phyloP scores from a whole-genome alignment of 1,284 basidiomycete genomes.

The Fomitopsis betulina region DNA sequence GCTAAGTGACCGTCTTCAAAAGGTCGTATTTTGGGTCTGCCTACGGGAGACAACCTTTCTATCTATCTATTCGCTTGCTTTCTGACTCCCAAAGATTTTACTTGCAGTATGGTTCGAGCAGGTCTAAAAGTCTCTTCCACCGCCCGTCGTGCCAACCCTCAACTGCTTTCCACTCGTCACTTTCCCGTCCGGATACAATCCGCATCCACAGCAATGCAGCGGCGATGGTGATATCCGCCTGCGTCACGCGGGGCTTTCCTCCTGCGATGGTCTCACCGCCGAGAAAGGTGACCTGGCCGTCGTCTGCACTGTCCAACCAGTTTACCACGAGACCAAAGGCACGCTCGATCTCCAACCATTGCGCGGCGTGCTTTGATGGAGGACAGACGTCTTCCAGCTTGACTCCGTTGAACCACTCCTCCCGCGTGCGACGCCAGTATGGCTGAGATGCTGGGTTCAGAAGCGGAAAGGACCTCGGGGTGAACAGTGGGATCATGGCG shows the following conservation, averaged over 20 bases:
- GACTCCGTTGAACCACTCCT: constrained; percentile 4
- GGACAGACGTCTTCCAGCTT: constrained; percentile 19
- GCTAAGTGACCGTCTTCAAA: no score
- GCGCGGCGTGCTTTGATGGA: constrained; percentile 9
- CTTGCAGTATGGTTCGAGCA: constrained; percentile 2
- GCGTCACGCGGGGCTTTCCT: background rate
- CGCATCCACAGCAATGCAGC: constrained; percentile 11
- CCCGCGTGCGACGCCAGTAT: constrained; percentile 21
- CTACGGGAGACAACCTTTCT: no score
- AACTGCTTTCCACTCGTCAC: constrained; percentile 4
- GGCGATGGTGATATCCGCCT: constrained; percentile 15
- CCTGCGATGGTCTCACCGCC: constrained; percentile 1
- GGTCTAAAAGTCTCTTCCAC: constrained; percentile 5
- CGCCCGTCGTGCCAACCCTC: constrained; percentile 7
- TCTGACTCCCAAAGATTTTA: no score
- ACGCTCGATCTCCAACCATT: constrained; percentile 11
- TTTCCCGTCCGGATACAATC: constrained; percentile 1
- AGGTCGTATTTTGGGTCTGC: no score
- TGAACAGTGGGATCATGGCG: constrained; percentile 7
- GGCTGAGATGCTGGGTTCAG: constrained; percentile 8
- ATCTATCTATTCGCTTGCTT: no score
- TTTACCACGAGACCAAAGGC: constrained; percentile 9
- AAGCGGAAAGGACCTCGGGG: constrained; percentile 1
- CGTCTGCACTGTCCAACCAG: constrained; percentile 13
- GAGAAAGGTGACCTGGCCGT: constrained; percentile 11